A percentile compares a stretch with the other conserved stretches of the same genome.
Conservation (phyloP, 805 yeast genomes). For the Myxozyma mucilagina region DNA sequence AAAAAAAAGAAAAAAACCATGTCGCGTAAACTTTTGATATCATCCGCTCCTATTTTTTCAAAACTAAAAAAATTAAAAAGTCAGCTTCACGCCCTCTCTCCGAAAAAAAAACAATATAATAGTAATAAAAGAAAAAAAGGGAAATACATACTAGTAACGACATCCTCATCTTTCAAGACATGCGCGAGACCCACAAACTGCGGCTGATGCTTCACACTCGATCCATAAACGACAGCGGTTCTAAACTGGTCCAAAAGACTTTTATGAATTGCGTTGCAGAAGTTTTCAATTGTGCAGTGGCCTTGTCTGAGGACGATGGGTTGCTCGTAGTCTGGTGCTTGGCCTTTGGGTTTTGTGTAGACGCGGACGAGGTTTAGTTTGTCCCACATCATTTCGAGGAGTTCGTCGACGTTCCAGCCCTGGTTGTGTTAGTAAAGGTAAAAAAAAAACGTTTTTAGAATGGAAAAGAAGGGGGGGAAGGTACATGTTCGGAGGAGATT, state of each 20-base stretch:
- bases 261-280: slow-evolving; percentile 95
- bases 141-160: slow-evolving; percentile 57
- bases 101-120: not conserved
- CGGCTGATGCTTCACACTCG: slow-evolving; percentile 96
- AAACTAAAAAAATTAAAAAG: not conserved
- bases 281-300: slow-evolving; percentile 86
- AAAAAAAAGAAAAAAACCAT: too few species aligned
- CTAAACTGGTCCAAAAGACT: slow-evolving; percentile 90
- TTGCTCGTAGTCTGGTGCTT: slow-evolving; percentile 87
- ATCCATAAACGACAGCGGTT: slow-evolving; percentile 87
- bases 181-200: slow-evolving; percentile 91
- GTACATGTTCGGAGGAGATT: slow-evolving; percentile 76
- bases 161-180: slow-evolving; percentile 90
- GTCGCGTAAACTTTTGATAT: not conserved
- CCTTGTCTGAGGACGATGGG: slow-evolving; percentile 89
- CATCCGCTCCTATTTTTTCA: not conserved
- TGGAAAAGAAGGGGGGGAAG: not conserved
- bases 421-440: not conserved
- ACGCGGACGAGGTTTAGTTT: slow-evolving; percentile 87
- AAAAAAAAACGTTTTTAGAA: not conserved
- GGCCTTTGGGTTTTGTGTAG: slow-evolving; percentile 96
- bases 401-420: slow-evolving; percentile 96
- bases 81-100: not conserved
- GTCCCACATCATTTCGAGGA: slow-evolving; percentile 94
- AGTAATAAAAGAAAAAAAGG: not conserved